Evolutionary conservation across 768 basidiomycete genomes (phyloP).

Genomic region (Cubamyces lactineus): DNA sequence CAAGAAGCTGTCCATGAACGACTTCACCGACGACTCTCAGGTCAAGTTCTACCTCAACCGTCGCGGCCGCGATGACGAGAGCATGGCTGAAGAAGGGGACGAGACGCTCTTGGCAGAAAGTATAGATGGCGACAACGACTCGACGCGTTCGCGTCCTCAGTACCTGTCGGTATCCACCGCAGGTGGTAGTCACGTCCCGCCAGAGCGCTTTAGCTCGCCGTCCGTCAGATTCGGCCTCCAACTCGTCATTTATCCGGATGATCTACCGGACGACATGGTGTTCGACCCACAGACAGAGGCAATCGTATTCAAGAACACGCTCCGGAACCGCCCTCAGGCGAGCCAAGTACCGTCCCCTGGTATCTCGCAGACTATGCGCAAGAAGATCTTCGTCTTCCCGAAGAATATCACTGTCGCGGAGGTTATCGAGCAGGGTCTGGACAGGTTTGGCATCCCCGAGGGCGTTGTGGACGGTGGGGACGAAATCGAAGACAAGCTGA

Average conservation of each 20-base stretch:
- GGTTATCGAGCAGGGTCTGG: conserved; percentile 90
- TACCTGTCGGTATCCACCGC: conserved; percentile 47
- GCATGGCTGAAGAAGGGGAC: conserved; percentile 46
- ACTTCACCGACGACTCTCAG: conserved; percentile 94
- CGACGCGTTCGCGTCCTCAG: conserved; percentile 33
- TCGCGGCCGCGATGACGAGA: conserved; percentile 49
- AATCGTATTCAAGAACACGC: conserved; percentile 82
- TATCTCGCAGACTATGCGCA: conserved; percentile 62
- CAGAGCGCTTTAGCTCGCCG: conserved; percentile 81
- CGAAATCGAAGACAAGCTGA: conserved; percentile 91
- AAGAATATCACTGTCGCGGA: conserved; percentile 96
- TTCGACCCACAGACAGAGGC: conserved; percentile 94
- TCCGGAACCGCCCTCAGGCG: conserved; percentile 57
- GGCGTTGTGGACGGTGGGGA: conserved; percentile 99
- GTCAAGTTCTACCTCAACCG: conserved; percentile 97
- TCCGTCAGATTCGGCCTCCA: conserved; percentile 86
- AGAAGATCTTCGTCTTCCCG: conserved; percentile 89
- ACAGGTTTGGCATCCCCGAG: conserved; percentile 92
- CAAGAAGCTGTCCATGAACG: conserved; percentile 92
- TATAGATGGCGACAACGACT: conserved; percentile 35
- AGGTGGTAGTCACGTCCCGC: conserved; percentile 49
- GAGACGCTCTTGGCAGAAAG: conserved; percentile 44
- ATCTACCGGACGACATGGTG: conserved; percentile 92
- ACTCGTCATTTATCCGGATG: conserved; percentile 83
- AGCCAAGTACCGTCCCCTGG: conserved; percentile 49